Percentiles rank a stretch among this genome's conserved stretches.
phyloP scores from a whole-genome alignment of 495 filamentous ascomycete genomes.

The Cercophora sp. region DNA sequence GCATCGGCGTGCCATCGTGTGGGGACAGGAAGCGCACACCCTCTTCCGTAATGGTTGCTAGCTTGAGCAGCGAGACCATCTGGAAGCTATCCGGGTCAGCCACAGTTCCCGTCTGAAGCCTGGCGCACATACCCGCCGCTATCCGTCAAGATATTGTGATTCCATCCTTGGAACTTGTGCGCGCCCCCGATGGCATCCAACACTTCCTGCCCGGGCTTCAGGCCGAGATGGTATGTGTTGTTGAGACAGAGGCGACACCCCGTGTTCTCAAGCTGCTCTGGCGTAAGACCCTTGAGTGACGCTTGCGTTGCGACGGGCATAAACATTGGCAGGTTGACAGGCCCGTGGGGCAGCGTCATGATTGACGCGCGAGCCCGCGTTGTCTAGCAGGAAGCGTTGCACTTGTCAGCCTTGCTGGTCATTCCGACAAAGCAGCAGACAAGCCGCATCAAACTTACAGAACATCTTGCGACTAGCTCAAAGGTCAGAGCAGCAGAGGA shows the following conservation, averaged over 20 bases:
- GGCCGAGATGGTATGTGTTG: conserved; percentile 94
- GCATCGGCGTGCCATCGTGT: conserved; percentile 94
- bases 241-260: conserved; percentile 91
- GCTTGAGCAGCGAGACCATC: conserved; percentile 94
- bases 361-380: conserved; percentile 93
- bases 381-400: too few species aligned
- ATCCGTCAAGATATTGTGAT: conserved; percentile 91
- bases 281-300: conserved; percentile 89
- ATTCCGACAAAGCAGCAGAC: too few species aligned
- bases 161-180: conserved; percentile 92
- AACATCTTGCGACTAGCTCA: conserved; percentile 77
- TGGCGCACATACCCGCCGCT: conserved; percentile 78
- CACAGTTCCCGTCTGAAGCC: neutral
- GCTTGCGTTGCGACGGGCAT: conserved; percentile 99
- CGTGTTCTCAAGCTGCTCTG: conserved; percentile 82
- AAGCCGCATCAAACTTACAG: too few species aligned
- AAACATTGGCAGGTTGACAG: conserved; percentile 85
- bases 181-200: conserved; percentile 85
- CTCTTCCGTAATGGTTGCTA: conserved; percentile 91
- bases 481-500: conserved; percentile 66
- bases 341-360: conserved; percentile 85
- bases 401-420: too few species aligned
- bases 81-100: conserved; percentile 66
- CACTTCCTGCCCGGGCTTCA: conserved; percentile 88
- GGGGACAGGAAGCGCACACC: conserved; percentile 92